phyloP scores from a whole-genome alignment of 2,329 filamentous ascomycete genomes.

The Xylaria hypoxylon region DNA sequence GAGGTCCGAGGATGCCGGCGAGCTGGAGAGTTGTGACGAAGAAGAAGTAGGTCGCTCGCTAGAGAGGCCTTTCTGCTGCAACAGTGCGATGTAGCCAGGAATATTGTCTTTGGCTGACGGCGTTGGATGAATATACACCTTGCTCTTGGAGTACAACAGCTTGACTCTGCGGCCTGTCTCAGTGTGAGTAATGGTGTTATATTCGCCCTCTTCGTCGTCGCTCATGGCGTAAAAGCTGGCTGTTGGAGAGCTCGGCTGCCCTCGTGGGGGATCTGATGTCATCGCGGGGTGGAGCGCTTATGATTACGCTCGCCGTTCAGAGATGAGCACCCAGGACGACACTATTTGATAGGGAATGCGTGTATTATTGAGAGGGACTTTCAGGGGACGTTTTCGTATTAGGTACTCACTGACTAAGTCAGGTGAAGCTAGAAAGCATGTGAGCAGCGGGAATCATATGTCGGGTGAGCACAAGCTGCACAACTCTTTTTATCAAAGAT shows the following conservation, averaged over 20 bases:
- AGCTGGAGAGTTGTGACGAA: conserved; percentile 54
- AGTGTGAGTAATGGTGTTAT: conserved; percentile 90
- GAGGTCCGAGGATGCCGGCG: conserved; percentile 74
- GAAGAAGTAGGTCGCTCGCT: conserved; percentile 58
- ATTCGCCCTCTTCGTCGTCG: conserved; percentile 95
- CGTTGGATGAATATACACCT: conserved; percentile 97
- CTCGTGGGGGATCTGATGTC: conserved; percentile 51
- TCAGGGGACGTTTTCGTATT: background rate
- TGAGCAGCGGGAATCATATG: conserved; percentile 23
- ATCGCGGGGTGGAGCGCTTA: conserved; percentile 46
- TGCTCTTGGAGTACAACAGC: conserved; percentile 95
- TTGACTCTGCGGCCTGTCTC: conserved; percentile 87
- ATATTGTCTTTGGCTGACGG: conserved; percentile 97
- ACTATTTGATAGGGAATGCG: conserved; percentile 6
- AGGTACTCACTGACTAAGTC: background rate
- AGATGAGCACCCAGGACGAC: conserved; percentile 7
- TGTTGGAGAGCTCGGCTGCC: conserved; percentile 73
- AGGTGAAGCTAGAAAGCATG: conserved; percentile 32
- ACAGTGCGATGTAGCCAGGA: conserved; percentile 88
- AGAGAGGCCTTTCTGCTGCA: conserved; percentile 81
- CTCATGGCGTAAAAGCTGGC: conserved; percentile 95
- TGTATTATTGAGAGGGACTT: background rate
- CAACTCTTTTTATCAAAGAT: conserved; percentile 21
- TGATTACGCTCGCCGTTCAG: conserved; percentile 4
- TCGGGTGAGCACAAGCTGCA: conserved; percentile 22